Conservation (phyloP, 306 rosid species). For the Pterocarpus macrocarpus region DNA sequence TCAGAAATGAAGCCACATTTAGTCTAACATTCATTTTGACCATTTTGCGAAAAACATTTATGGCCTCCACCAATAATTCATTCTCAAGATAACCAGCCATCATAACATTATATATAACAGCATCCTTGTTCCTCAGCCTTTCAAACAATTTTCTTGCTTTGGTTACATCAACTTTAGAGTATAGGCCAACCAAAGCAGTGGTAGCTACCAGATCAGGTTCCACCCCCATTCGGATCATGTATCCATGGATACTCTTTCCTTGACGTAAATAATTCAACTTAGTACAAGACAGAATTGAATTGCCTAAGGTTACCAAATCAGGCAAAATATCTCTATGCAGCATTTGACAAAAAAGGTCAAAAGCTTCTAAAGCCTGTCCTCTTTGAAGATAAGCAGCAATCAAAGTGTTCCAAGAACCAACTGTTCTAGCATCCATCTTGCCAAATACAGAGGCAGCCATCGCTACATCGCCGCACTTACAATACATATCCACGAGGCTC, state of each 20-base stretch:
- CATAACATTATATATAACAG: conserved; percentile 57
- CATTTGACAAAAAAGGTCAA: conserved; percentile 49
- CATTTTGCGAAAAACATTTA: conserved; percentile 49
- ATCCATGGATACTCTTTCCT: conserved; percentile 67
- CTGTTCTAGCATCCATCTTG: conserved; percentile 49
- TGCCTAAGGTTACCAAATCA: conserved; percentile 63
- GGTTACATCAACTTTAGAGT: conserved; percentile 55
- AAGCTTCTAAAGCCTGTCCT: conserved; percentile 52
- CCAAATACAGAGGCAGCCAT: conserved; percentile 52
- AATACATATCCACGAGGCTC: conserved; percentile 63
- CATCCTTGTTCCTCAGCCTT: conserved; percentile 53
- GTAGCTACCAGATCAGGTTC: conserved; percentile 56
- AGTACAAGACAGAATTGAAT: conserved; percentile 56
- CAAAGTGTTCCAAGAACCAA: conserved; percentile 61
- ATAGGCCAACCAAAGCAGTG: conserved; percentile 60
- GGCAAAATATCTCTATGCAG: conserved; percentile 51
- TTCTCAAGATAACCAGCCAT: conserved; percentile 57
- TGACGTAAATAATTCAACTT: conserved; percentile 46
- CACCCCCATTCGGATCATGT: conserved; percentile 45
- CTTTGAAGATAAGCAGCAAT: conserved; percentile 50
- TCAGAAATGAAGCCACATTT: conserved; percentile 55
- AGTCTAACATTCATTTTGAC: conserved; percentile 38
- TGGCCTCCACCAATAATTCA: conserved; percentile 43
- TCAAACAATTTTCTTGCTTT: conserved; percentile 57
- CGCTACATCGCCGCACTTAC: conserved; percentile 53